These are phyloP conservation scores for Croton setiger DNA, from an alignment of 441 rosid genomes.

Conservation along the genomic window DNA sequence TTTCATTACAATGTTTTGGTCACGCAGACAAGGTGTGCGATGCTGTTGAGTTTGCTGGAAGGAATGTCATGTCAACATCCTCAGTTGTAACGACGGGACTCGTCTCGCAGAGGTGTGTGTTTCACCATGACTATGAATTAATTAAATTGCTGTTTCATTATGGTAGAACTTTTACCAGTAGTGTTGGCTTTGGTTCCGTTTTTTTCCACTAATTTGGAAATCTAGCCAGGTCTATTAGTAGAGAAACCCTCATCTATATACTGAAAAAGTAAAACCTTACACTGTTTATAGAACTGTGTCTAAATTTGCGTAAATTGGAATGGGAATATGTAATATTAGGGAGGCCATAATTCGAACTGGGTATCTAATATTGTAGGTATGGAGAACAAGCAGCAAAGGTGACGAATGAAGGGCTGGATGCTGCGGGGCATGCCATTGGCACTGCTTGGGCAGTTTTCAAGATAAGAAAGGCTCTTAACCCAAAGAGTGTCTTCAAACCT, in stretches of 20 bases:
- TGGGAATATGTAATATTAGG: no score
- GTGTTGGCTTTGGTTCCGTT: neutral
- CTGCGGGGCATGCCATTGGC: conserved; percentile 91
- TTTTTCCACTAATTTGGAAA: conserved; percentile 4
- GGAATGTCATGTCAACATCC: conserved; percentile 79
- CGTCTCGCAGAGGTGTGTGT: conserved; percentile 58
- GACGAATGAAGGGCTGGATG: conserved; percentile 73
- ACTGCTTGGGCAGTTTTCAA: conserved; percentile 94
- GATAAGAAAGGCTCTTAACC: conserved; percentile 82
- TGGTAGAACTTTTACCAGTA: neutral
- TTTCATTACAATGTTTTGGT: neutral
- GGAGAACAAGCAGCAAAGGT: conserved; percentile 76
- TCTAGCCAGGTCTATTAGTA: neutral
- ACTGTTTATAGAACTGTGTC: neutral
- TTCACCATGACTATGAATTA: neutral
- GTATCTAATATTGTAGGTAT: conserved; percentile 44
- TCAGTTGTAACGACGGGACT: conserved; percentile 80
- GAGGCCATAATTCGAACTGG: no score
- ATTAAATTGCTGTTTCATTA: neutral
- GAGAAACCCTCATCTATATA: conserved; percentile 2
- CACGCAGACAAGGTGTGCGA: conserved; percentile 76
- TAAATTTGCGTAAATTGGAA: neutral
- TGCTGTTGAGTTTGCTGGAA: conserved; percentile 89
- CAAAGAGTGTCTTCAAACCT: conserved; percentile 72
- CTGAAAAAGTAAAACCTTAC: no score